phyloP scores from a whole-genome alignment of 441 rosid genomes.

The Eutrema salsugineum region DNA sequence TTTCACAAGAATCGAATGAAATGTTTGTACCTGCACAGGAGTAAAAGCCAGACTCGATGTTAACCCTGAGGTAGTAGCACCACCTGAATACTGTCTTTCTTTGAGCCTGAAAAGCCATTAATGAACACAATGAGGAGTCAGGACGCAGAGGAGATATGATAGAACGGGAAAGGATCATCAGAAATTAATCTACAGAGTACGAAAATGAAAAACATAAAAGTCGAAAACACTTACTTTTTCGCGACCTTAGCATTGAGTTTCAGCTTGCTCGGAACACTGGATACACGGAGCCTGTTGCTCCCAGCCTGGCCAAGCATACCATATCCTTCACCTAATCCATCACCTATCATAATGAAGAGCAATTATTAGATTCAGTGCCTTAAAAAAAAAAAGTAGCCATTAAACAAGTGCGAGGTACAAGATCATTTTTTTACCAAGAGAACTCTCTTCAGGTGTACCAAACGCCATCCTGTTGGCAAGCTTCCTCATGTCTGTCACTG shows the following conservation, averaged over 20 bases:
- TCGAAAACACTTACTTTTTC: slow-evolving; percentile 51
- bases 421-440: slow-evolving; percentile 51
- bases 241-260: slow-evolving; percentile 92
- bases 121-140: not conserved
- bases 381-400: not conserved
- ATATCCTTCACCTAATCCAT: slow-evolving; percentile 95
- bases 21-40: slow-evolving; percentile 73
- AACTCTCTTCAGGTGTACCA: slow-evolving; percentile 97
- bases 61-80: slow-evolving; percentile 90
- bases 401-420: not conserved
- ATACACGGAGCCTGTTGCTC: slow-evolving; percentile 89
- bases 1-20: not conserved
- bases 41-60: slow-evolving; percentile 96
- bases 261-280: slow-evolving; percentile 86
- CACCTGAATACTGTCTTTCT: slow-evolving; percentile 53
- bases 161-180: not conserved
- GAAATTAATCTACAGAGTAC: not conserved
- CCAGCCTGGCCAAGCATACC: slow-evolving; percentile 99
- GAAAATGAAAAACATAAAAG: not conserved
- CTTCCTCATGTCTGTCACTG: slow-evolving; percentile 94
- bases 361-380: not conserved
- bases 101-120: slow-evolving; percentile 30
- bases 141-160: not conserved
- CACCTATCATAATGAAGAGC: slow-evolving; percentile 53
- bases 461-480: slow-evolving; percentile 97